Base-by-base conservation (phyloP, 345 rosid species). In the Corchorus capsularis region DNA sequence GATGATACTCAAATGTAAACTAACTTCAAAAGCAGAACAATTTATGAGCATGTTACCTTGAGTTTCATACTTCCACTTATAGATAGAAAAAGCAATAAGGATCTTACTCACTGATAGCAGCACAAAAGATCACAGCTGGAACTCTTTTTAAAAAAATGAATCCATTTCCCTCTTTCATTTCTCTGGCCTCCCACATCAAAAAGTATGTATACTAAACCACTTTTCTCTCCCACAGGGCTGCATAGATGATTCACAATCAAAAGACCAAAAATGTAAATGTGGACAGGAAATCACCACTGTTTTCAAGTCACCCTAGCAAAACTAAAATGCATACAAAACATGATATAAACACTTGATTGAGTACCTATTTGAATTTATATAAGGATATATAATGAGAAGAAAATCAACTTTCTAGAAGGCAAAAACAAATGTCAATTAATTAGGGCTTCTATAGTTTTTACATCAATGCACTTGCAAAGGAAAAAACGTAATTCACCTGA, bases 151-250 rank as follows among this genome's bases (percentile, higher is more conserved):
- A 96, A 96, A 56, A 96, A 88, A 90, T 96, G 99, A 80, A 96
- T 96, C 99, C 99, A 96, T 83, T 96, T 96, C 82, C 99, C 91
- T 77, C 98, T 91, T 88, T 96, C 99, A 13, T 96, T 96, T 90
- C 91, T 91, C 74, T 96, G 99, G 72, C 99, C 99, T 67, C 98
- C 99, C 60, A 96, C 99, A 71, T 96, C 99, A 78, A 91, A 94
- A 73, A 96, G 97, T 85, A 97, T 85, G 84, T 96, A 96, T 22
- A 96, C 99, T 86, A 92, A 97, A 70, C 99, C 99, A 52, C 99
- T 96, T 91, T 88, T 93, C 86, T 96, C 97, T 32, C 99, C 99
- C 59, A 94, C 97, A 12, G 99, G 98, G 78, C 99, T 96, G 92
- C 86, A 74, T 74, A 82, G 78, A 69, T 50, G 63, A 79, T 39